Base-by-base conservation (phyloP, 2,329 filamentous ascomycete species). In the Verticillium klebahnii region DNA sequence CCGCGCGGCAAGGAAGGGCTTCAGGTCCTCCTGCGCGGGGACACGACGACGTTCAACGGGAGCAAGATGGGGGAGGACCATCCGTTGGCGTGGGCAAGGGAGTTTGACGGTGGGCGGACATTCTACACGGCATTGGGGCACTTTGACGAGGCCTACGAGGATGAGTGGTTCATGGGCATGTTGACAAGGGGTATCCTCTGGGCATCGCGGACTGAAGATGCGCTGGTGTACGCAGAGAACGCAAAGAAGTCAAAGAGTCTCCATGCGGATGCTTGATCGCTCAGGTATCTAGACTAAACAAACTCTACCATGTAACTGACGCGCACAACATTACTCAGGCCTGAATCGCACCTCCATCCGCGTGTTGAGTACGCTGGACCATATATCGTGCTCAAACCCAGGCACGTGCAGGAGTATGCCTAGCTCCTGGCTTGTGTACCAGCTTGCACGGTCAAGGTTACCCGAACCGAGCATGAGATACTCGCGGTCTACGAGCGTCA, bases 381-480 rank as follows among this genome's bases (percentile, higher is more conserved):
- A 80, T 5, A 78, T 64, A n/a, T 68, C 67, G 39, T 71, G 68
- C 39, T 73, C 64, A 45, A 78, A 74, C 0, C 69, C 73, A 2
- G 77, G 76, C n/a, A 76, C 75, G 55, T 82, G 75, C 60, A 87
- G 82, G 50, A 87, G 69, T 34, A 95, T 78, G 1, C 91, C 91
- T 25, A 95, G 77, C 75, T 96, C 92, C 74, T 95, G 92, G 72
- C 90, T 93, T 5, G 92, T 95, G 74, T 86, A 93, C 90, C 90
- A 95, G 71, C 90, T 93, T 8, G 92, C 91, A 1, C 91, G 84
- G 74, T 96, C 92, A 81, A 93, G 86, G 71, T 96, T 96, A 1
- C 91, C 91, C 19, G 90, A 93, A 0, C 92, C 92, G 2, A 95
- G 76, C 1, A 95, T 80, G 1, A 88, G 79, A 23, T 87, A 85